A percentile compares a stretch with the other conserved stretches of the same genome.
Evolutionary conservation across 129 eudicot species (phyloP).

Genomic region (Ambrosia trifida): DNA sequence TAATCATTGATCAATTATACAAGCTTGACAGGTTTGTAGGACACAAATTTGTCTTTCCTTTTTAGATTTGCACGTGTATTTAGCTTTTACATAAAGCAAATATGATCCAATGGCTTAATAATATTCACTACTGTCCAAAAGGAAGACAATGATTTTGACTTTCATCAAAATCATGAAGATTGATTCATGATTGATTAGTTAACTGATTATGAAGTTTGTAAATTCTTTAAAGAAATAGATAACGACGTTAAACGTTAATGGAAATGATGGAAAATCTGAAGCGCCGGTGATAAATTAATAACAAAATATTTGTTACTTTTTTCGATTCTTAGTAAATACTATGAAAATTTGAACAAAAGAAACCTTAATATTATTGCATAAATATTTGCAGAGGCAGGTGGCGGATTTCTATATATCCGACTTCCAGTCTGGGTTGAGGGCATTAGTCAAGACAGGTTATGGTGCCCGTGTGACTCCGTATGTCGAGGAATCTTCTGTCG

Average conservation of each 20-base stretch:
- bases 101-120: conserved; percentile 25
- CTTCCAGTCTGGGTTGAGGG: conserved; percentile 74
- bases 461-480: conserved; percentile 73
- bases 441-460: conserved; percentile 67
- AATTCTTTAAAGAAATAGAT: conserved; percentile 9
- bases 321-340: not conserved
- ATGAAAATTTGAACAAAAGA: not conserved
- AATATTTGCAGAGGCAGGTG: conserved; percentile 52
- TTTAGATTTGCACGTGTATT: conserved; percentile 30
- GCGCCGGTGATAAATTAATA: conserved; percentile 2
- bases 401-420: conserved; percentile 74
- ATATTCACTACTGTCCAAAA: conserved; percentile 34
- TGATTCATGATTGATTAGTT: conserved; percentile 13
- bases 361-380: not conserved
- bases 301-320: not conserved
- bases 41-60: conserved; percentile 19
- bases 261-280: not conserved
- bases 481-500: conserved; percentile 62
- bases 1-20: conserved; percentile 23
- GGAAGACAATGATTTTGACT: conserved; percentile 25
- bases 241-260: conserved; percentile 7
- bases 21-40: conserved; percentile 29
- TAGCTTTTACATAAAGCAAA: conserved; percentile 42
- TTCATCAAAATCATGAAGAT: conserved; percentile 9
- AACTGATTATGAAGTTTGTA: conserved; percentile 19